Percentiles rank a stretch among this genome's conserved stretches.
These are phyloP conservation scores for Talaromyces sp. DNA, from an alignment of 2,329 filamentous ascomycete genomes.

Conservation along the genomic window DNA sequence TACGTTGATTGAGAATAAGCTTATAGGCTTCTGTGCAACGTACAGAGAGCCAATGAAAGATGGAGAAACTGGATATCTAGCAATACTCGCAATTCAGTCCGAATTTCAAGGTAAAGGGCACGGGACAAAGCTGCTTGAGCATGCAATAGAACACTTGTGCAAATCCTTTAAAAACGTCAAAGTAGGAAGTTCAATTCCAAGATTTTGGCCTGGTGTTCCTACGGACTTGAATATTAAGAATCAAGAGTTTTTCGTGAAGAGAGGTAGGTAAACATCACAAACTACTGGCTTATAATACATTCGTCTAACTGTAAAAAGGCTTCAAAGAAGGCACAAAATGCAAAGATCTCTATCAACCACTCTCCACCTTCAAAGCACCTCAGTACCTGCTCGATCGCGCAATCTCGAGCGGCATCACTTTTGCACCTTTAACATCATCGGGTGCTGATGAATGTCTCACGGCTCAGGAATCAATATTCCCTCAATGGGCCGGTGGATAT, in stretches of 20 bases:
- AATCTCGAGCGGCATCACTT: constrained; percentile 1
- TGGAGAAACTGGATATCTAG: constrained; percentile 1
- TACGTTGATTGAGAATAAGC: not conserved
- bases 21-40: constrained; percentile 10
- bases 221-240: not conserved
- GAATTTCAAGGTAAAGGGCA: not conserved
- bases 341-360: constrained; percentile 11
- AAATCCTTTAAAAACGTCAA: constrained; percentile 5
- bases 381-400: constrained; percentile 11
- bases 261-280: not conserved
- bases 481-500: constrained; percentile 7
- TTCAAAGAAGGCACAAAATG: constrained; percentile 1
- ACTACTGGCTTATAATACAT: too few relatives aligned
- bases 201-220: constrained; percentile 11
- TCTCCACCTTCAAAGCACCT: constrained; percentile 5
- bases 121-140: not conserved
- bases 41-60: not conserved
- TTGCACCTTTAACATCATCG: constrained; percentile 5
- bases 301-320: not conserved
- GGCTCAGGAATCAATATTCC: constrained; percentile 9
- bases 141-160: not conserved
- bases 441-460: constrained; percentile 5
- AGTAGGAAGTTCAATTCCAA: not conserved
- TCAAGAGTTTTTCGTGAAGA: constrained; percentile 6
- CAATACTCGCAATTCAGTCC: not conserved